Percentiles rank a stretch among this genome's conserved stretches.
These are phyloP conservation scores for Phaeosphaeria sp. DNA, from an alignment of 2,329 filamentous ascomycete species.

Conservation along the genomic window DNA sequence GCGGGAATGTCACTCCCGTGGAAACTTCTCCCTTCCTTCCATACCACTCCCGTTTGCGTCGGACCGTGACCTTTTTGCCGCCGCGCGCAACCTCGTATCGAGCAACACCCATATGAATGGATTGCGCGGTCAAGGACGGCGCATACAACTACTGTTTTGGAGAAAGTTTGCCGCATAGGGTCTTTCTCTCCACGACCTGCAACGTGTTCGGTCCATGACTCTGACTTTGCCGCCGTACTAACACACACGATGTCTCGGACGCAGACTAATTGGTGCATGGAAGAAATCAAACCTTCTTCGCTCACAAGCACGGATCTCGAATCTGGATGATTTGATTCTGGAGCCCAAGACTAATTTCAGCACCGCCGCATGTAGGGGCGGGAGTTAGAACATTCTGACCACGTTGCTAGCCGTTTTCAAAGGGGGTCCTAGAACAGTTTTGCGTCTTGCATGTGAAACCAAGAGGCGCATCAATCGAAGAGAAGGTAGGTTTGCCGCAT, in stretches of 20 bases:
- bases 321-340: not conserved
- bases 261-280: constrained; percentile 4
- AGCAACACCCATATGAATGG: constrained; percentile 5
- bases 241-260: not conserved
- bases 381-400: not conserved
- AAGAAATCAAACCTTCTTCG: constrained; percentile 3
- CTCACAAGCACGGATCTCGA: not conserved
- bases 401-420: not conserved
- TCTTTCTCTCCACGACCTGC: not conserved
- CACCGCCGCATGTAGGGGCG: constrained; percentile 2
- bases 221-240: not conserved
- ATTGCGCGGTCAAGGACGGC: constrained; percentile 1
- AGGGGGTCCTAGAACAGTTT: not conserved
- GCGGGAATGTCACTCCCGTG: constrained; percentile 3
- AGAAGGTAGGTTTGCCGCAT: not conserved
- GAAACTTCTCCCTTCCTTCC: constrained; percentile 23
- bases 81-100: constrained; percentile 5
- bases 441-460: not conserved
- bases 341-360: not conserved
- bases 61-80: not conserved
- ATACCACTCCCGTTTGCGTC: constrained; percentile 1
- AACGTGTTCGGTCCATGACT: not conserved
- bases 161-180: constrained; percentile 2
- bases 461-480: not conserved
- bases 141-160: not conserved